phyloP scores from a whole-genome alignment of 1,284 basidiomycete genomes.

The Schizophyllum amplum region DNA sequence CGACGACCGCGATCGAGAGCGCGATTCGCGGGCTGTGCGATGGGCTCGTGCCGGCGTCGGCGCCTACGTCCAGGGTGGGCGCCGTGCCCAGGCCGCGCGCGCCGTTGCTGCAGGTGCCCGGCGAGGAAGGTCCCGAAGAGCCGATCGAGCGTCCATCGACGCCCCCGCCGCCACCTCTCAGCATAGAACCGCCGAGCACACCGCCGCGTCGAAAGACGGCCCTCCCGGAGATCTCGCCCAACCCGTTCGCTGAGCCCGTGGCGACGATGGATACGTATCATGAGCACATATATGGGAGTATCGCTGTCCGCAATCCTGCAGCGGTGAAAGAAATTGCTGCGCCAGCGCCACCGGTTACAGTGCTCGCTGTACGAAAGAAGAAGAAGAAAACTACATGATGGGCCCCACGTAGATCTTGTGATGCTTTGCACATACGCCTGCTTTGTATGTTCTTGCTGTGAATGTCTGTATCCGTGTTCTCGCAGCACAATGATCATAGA shows the following conservation, averaged over 20 bases:
- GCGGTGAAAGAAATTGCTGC: slow-evolving; percentile 11
- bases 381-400: slow-evolving; percentile 46
- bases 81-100: background rate
- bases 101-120: background rate
- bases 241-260: slow-evolving; percentile 57
- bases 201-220: slow-evolving; percentile 33
- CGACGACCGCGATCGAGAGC: slow-evolving; percentile 62
- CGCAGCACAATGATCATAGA: too few relatives aligned
- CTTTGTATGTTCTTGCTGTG: too few relatives aligned
- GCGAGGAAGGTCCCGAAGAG: background rate
- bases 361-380: slow-evolving; percentile 55
- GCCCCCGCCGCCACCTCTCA: slow-evolving; percentile 20
- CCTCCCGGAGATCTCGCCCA: slow-evolving; percentile 46
- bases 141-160: too few relatives aligned
- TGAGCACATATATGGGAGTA: slow-evolving; percentile 46
- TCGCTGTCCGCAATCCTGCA: slow-evolving; percentile 36
- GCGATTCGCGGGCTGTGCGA: slow-evolving; percentile 65
- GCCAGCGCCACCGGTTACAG: slow-evolving; percentile 34
- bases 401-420: too few relatives aligned
- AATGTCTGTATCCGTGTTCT: too few relatives aligned
- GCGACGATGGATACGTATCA: slow-evolving; percentile 51
- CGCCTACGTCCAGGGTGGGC: slow-evolving; percentile 11
- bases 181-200: slow-evolving; percentile 32
- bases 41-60: slow-evolving; percentile 32
- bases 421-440: too few relatives aligned